Percentiles rank a stretch among this genome's conserved stretches.
Conservation (phyloP, 2,329 filamentous ascomycete genomes). For the Alternaria metachromatica region DNA sequence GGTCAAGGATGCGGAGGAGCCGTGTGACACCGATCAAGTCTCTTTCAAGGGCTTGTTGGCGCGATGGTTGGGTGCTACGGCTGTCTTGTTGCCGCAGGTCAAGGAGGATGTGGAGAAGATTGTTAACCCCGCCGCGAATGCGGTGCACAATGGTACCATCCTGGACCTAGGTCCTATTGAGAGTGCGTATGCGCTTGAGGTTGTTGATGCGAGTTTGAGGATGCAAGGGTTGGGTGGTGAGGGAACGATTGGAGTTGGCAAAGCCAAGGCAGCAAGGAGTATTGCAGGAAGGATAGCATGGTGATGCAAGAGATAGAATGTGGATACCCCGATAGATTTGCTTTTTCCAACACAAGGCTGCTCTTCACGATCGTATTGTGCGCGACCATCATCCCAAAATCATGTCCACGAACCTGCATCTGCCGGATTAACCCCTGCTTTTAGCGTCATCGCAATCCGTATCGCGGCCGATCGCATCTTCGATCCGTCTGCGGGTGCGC, state of each 20-base stretch:
- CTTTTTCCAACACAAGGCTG: neutral
- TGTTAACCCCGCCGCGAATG: constrained; percentile 17
- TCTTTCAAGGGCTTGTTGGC: constrained; percentile 64
- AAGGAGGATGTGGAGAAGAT: constrained; percentile 17
- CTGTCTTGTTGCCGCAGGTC: constrained; percentile 26
- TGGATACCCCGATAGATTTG: neutral
- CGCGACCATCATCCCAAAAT: neutral
- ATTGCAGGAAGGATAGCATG: constrained; percentile 18
- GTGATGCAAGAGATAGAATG: neutral
- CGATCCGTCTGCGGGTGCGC: constrained; percentile 3
- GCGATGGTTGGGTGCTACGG: constrained; percentile 36
- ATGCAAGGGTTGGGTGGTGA: constrained; percentile 20
- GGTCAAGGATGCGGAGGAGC: constrained; percentile 33
- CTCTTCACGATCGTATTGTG: neutral
- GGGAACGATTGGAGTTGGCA: constrained; percentile 21
- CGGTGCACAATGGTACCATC: constrained; percentile 10
- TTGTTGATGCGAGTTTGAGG: constrained; percentile 24
- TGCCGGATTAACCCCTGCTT: neutral
- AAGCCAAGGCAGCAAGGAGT: constrained; percentile 6
- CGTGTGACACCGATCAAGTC: constrained; percentile 70
- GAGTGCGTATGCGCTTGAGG: constrained; percentile 24
- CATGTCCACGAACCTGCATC: neutral
- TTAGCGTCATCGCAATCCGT: neutral
- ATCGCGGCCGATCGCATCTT: neutral
- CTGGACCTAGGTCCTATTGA: constrained; percentile 18